A percentile compares a stretch with the other conserved stretches of the same genome.
These are phyloP conservation scores for Iris macrosiphon DNA, from an alignment of 106 monocot species.

Conservation along the genomic window DNA sequence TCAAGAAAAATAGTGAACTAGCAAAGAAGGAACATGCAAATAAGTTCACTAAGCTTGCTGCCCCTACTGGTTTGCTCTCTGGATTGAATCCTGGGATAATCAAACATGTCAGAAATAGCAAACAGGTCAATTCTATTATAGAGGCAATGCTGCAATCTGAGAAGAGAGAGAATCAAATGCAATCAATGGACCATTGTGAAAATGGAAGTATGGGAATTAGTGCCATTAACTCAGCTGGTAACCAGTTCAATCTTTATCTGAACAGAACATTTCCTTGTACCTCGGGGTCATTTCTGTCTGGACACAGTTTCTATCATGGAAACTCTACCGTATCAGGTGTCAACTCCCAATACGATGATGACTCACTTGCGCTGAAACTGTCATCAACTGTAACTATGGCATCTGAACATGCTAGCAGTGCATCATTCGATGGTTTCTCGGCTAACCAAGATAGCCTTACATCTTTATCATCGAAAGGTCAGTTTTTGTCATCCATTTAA, in stretches of 20 bases:
- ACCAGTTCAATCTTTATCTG: slow-evolving; percentile 1
- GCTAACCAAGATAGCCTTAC: slow-evolving; percentile 31
- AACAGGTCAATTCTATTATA: slow-evolving; percentile 86
- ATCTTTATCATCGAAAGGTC: slow-evolving; percentile 75
- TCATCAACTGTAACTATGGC: slow-evolving; percentile 24
- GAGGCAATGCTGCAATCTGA: slow-evolving; percentile 66
- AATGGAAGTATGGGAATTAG: slow-evolving; percentile 8
- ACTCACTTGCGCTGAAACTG: slow-evolving; percentile 38
- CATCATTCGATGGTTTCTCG: slow-evolving; percentile 24
- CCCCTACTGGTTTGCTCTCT: slow-evolving; percentile 73
- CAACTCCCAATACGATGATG: slow-evolving; percentile 16
- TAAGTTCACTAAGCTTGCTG: slow-evolving; percentile 33
- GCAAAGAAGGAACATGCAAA: slow-evolving; percentile 33
- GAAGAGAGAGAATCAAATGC: slow-evolving; percentile 19
- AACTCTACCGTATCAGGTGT: slow-evolving; percentile 7
- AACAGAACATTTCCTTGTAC: slow-evolving; percentile 1
- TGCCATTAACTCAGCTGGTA: background rate
- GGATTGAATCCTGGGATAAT: slow-evolving; percentile 90
- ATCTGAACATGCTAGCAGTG: slow-evolving; percentile 25
- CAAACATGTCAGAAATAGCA: slow-evolving; percentile 86
- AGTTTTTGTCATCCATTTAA: background rate
- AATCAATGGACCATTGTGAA: slow-evolving; percentile 3
- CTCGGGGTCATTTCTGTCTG: slow-evolving; percentile 3
- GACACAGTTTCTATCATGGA: background rate
- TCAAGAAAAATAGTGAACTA: slow-evolving; percentile 36